Base-by-base conservation (phyloP, 2,329 filamentous ascomycete species). In the Fusarium haematococcum region DNA sequence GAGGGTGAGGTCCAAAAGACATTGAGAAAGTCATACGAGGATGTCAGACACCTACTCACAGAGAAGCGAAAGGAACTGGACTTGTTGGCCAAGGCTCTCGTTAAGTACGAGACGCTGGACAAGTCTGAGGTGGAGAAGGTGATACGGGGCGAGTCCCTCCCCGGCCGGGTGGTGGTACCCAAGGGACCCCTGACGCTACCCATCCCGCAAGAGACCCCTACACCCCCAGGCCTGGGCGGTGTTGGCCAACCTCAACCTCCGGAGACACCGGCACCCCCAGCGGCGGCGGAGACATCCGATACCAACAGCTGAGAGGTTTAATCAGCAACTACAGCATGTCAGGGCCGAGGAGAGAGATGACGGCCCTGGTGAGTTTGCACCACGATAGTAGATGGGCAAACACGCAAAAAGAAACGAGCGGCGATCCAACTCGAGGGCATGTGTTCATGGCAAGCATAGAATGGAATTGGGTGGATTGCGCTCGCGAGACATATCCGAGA, bases 51-150 rank as follows among this genome's bases (percentile, higher is more conserved):
- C 56, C 87, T 98, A 6, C 85, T 99, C 56, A 90, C 88, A 2
- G 89, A 91, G 39, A 94, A 93, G 81, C 91, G 95, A 65, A 92
- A 93, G 68, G 96, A 98, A 82, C 89, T 99, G 9, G 96, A 99
- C 78, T 87, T 94, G 13, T 86, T 99, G 11, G 96, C 97, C 32
- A 92, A 95, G 79, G 97, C 95, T 7, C 88, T 99, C 11, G 91
- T 99, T 37, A 92, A 98, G 83, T 98, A 98, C 83, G 97, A 99
- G 86, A 98, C 95, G 0, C 85, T 99, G 61, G 93, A 93, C 82
- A 94, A 93, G 82, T 91, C 93, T 4, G 97, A 99, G 83, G 97
- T 98, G 73, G 91, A 95, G 82, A 94, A 93, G 86, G 94, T 98
- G 7, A 92, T 99, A 73, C 91, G 90, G 62, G 97, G 97, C 39